Base-by-base conservation (phyloP, 352 stramenopile genomes). In the Peronospora tabacina region DNA sequence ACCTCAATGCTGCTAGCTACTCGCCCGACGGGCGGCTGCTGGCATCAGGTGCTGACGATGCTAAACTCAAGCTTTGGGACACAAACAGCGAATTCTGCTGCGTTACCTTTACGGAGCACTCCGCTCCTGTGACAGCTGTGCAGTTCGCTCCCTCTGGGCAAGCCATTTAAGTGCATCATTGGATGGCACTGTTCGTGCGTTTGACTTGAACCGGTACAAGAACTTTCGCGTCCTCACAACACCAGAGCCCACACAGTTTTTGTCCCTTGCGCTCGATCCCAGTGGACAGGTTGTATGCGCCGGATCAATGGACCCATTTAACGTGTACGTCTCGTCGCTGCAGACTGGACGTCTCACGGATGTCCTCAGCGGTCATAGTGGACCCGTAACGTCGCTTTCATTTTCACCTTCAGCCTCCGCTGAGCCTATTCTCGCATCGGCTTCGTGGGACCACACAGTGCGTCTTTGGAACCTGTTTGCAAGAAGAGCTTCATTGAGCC, bases 41-140 rank as follows among this genome's bases (percentile, higher is more conserved):
- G 32, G 97, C 94, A 26, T 99, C 96, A 3, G 97, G 97, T 26
- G 96, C 95, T 17, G 96, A 99, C 64, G 97, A 99, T 74, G 91
- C 90, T 15, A 99, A 98, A 69, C 71, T 98, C 48, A 98, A 98
- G 70, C 78, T 99, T 26, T 99, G 97, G 97, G 98, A 97, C 69
- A 95, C 94, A 13, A 90, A 72, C 16, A 97, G 81, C 44, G 97
- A 97, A 39, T 99, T 99, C 72, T 99, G 97, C 68, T 99, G 98
- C 74, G 95, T 98, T 2, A 99, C 97, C 2, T 97, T 99, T 56
- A 84, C 83, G 1, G 95, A 99, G 60, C 97, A 99, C 68, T 73
- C 87, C 10, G 96, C 95, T 17, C 92, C 96, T 2, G 83, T 99
- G 9, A 99, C 94, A 9, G 95, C 87, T 16, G 87, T 99, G 41